Evolutionary conservation across 2,329 filamentous ascomycete species (phyloP), one percentile per base, ranked within the genome.

Genomic region (Grosmannia penicillata): DNA sequence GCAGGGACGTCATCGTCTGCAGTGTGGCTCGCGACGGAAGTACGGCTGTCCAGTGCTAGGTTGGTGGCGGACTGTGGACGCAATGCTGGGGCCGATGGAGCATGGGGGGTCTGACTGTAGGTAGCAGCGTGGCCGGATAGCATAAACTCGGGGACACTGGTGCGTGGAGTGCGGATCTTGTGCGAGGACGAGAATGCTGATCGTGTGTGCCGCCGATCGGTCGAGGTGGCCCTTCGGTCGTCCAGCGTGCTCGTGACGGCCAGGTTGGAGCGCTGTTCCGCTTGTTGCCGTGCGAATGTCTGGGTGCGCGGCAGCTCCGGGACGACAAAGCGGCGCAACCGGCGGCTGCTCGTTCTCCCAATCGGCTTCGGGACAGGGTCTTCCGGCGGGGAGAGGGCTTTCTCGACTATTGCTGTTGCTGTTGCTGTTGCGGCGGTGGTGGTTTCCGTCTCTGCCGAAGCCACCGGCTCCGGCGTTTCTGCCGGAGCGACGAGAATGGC

Each of bases 281-380:
- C 89, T 53, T 82, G 72, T 56, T 89, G 84, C 49, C 86, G 74
- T 57, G 78, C 81, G 59, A 93, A 86, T 0, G 84, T 93, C 49
- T 79, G 74, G 5, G 77, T 66, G 35, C 84, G 73, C 28, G 85
- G 83, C 27, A 94, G 61, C 14, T 80, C 79, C 15, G 85, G 80
- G 14, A 87, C 75, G n/a, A 85, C 82, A 51, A 69, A 75, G 47
- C 73, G 59, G 23, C 63, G 62, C 43, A 59, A 54, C 43, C 64
- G 63, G 38, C 61, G 60, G 18, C 60, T 56, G 24, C 19, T n/a
- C n/a, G n/a, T n/a, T n/a, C n/a, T 37, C 17, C 39, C 32, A 5
- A 11, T 11, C 5, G 36, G 19, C 10, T 37, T 41, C 8, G 22
- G 10, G 14, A 31, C 15, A 15, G 19, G 5, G 28, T 21, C 21